Evolutionary conservation across 352 stramenopile genomes (phyloP).

Genomic region (Phytophthora litchii): DNA sequence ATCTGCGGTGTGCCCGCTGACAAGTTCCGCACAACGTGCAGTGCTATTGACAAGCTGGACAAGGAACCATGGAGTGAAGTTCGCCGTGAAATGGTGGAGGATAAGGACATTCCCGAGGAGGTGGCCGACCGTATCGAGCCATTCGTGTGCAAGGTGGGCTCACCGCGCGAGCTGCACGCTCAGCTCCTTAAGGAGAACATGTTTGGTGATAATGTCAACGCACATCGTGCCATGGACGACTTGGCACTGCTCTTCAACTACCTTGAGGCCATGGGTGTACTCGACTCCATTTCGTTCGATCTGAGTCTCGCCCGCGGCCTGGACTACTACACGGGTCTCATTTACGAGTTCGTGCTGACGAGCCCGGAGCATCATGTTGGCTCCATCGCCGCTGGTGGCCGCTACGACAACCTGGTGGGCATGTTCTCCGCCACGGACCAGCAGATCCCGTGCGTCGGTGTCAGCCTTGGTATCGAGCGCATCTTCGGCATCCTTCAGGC

Average conservation of each 20-base stretch:
- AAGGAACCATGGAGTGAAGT: slow-evolving; percentile 95
- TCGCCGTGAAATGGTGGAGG: slow-evolving; percentile 95
- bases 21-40: slow-evolving; percentile 98
- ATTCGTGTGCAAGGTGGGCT: slow-evolving; percentile 93
- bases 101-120: slow-evolving; percentile 93
- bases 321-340: slow-evolving; percentile 99
- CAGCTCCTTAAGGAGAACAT: slow-evolving; percentile 75
- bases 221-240: slow-evolving; percentile 90
- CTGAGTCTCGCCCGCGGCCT: slow-evolving; percentile 96
- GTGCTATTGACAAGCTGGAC: slow-evolving; percentile 99
- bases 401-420: slow-evolving; percentile 99
- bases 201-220: slow-evolving; percentile 91
- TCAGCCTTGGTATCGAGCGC: slow-evolving; percentile 98
- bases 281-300: slow-evolving; percentile 96
- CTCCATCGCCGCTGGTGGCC: slow-evolving; percentile 96
- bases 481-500: slow-evolving; percentile 98
- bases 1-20: slow-evolving; percentile 96
- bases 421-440: slow-evolving; percentile 96
- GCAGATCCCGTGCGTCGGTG: slow-evolving; percentile 97
- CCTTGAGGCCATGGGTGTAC: slow-evolving; percentile 96
- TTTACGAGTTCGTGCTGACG: slow-evolving; percentile 98
- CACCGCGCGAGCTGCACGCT: slow-evolving; percentile 86
- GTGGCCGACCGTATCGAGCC: slow-evolving; percentile 95
- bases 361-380: slow-evolving; percentile 92
- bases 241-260: slow-evolving; percentile 97